A percentile compares a stretch with the other conserved stretches of the same genome.
phyloP scores from a whole-genome alignment of 2,329 filamentous ascomycete species.

The Claviceps lovelessii region DNA sequence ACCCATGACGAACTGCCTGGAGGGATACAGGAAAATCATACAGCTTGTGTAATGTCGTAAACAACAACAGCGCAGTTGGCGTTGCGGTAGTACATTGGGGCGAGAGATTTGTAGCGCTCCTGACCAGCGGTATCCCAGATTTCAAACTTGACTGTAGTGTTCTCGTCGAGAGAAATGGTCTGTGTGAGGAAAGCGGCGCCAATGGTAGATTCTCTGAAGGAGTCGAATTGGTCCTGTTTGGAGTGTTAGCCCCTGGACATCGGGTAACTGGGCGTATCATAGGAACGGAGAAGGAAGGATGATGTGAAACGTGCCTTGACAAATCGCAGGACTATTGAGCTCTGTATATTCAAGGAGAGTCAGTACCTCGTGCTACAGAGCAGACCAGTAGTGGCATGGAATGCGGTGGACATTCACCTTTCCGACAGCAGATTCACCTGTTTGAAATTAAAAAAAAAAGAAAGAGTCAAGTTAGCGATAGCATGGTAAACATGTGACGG shows the following conservation, averaged over 20 bases:
- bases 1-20: neutral
- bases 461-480: constrained; percentile 5
- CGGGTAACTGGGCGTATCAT: neutral
- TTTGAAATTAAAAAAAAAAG: constrained; percentile 8
- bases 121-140: constrained; percentile 99
- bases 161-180: constrained; percentile 95
- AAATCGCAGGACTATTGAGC: constrained; percentile 92
- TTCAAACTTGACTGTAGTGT: constrained; percentile 98
- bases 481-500: neutral
- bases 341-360: constrained; percentile 42
- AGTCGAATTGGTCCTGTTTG: constrained; percentile 88
- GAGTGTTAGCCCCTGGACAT: neutral
- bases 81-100: constrained; percentile 99
- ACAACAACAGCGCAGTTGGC: constrained; percentile 98
- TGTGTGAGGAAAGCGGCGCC: constrained; percentile 97
- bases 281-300: neutral
- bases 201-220: constrained; percentile 92
- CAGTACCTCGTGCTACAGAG: constrained; percentile 8
- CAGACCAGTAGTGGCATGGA: neutral
- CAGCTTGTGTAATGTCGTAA: constrained; percentile 98
- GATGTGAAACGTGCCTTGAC: constrained; percentile 62
- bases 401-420: constrained; percentile 47
- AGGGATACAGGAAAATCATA: constrained; percentile 32
- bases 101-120: constrained; percentile 96
- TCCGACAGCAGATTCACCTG: constrained; percentile 96